phyloP scores from a whole-genome alignment of 768 basidiomycete genomes.

The Leccinellum rugosiceps region DNA sequence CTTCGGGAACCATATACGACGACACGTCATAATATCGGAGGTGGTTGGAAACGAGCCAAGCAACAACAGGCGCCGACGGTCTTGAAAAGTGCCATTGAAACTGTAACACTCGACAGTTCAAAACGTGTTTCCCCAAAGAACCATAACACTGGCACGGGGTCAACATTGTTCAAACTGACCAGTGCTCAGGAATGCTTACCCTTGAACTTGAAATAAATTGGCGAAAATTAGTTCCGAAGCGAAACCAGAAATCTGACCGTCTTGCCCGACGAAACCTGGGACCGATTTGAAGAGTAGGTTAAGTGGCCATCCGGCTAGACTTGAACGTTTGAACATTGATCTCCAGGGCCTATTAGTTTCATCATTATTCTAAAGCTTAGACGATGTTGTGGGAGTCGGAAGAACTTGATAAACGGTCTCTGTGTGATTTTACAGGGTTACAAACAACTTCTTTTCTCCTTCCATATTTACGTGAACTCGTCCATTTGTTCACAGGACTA shows the following conservation, averaged over 20 bases:
- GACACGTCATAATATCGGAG: background rate
- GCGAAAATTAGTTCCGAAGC: background rate
- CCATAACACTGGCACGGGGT: background rate
- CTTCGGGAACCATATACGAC: background rate
- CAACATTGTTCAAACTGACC: background rate
- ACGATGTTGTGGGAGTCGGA: background rate
- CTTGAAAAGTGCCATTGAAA: background rate
- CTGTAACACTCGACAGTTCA: background rate
- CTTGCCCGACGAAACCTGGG: background rate
- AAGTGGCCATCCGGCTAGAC: no score
- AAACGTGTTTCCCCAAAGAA: background rate
- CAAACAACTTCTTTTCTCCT: background rate
- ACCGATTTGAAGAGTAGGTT: background rate
- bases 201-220: background rate
- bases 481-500: conserved; percentile 22
- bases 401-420: background rate
- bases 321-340: background rate
- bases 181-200: background rate
- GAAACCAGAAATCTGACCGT: background rate
- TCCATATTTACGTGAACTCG: background rate
- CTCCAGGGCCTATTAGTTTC: background rate
- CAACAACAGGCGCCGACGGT: background rate
- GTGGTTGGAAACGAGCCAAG: background rate
- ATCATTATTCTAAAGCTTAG: background rate
- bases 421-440: background rate